These are phyloP conservation scores for Penicillium concentricum DNA, from an alignment of 2,329 filamentous ascomycete genomes.

Conservation along the genomic window DNA sequence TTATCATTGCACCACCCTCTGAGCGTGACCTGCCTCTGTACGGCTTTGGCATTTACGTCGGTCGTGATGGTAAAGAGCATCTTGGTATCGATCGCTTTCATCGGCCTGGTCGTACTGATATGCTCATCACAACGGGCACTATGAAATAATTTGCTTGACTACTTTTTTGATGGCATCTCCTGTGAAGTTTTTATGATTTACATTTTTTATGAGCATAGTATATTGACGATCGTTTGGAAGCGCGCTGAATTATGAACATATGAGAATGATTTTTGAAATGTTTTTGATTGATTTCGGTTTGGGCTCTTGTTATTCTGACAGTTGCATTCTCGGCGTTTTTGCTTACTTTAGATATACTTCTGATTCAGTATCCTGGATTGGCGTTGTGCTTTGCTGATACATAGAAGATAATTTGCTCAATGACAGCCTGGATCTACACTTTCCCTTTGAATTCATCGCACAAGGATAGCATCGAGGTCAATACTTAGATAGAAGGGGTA, in stretches of 20 bases:
- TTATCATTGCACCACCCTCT: conserved; percentile 56
- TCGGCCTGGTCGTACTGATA: conserved; percentile 43
- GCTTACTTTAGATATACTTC: neutral
- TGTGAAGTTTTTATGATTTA: conserved; percentile 4
- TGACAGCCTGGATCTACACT: neutral
- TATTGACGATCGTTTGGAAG: neutral
- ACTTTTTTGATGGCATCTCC: conserved; percentile 5
- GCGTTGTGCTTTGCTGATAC: neutral
- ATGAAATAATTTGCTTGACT: conserved; percentile 22
- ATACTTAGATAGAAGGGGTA: too few species aligned
- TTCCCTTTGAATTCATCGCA: neutral
- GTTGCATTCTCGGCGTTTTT: conserved; percentile 12
- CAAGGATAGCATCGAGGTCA: neutral
- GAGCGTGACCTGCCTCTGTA: conserved; percentile 47
- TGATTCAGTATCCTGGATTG: neutral
- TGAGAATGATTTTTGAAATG: neutral
- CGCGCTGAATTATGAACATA: neutral
- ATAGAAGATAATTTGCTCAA: neutral
- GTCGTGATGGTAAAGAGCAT: conserved; percentile 59
- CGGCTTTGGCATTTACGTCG: conserved; percentile 58
- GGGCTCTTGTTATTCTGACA: neutral
- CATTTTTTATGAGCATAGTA: neutral
- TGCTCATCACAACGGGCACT: conserved; percentile 41
- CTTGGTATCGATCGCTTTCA: conserved; percentile 59
- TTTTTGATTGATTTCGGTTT: neutral